A percentile compares a stretch with the other conserved stretches of the same genome.
Evolutionary conservation across 208 protist species (phyloP).

Genomic region (Leishmania braziliensis): DNA sequence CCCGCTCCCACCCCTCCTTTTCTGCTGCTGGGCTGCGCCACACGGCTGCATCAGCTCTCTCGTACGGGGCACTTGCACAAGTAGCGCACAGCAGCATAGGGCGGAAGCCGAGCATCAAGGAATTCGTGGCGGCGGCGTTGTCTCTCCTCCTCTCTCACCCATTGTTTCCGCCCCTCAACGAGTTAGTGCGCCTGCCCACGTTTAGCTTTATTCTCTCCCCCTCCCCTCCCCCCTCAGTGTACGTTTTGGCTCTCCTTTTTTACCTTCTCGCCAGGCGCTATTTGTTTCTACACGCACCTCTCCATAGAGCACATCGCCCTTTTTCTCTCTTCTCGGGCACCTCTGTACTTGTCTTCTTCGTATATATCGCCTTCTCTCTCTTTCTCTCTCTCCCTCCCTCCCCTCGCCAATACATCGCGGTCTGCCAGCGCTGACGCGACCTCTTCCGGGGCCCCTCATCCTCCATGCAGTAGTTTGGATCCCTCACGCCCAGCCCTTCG

Average conservation of each 20-base stretch:
- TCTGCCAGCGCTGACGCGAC: not conserved
- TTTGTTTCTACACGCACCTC: conserved; percentile 2
- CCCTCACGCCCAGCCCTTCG: not conserved
- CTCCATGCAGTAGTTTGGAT: not conserved
- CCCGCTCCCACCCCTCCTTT: not conserved
- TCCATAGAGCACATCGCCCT: conserved; percentile 1
- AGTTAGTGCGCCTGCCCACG: too few relatives aligned
- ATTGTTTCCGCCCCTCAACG: not conserved
- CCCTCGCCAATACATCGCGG: not conserved
- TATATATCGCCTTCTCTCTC: not conserved
- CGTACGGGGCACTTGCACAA: too few relatives aligned
- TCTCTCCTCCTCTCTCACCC: not conserved
- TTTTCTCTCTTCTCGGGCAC: too few relatives aligned
- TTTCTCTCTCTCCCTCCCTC: not conserved
- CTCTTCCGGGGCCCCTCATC: not conserved
- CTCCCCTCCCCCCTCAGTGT: not conserved
- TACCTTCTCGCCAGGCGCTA: not conserved
- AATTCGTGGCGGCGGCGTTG: too few relatives aligned
- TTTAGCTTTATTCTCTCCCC: conserved; percentile 1
- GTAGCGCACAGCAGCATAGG: too few relatives aligned
- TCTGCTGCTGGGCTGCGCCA: not conserved
- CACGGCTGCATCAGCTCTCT: not conserved
- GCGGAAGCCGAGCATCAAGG: too few relatives aligned
- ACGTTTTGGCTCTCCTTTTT: not conserved
- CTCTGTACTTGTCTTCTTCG: not conserved